Conservation (phyloP, 169 alveolate genomes). For the Plasmodium knowlesi region DNA sequence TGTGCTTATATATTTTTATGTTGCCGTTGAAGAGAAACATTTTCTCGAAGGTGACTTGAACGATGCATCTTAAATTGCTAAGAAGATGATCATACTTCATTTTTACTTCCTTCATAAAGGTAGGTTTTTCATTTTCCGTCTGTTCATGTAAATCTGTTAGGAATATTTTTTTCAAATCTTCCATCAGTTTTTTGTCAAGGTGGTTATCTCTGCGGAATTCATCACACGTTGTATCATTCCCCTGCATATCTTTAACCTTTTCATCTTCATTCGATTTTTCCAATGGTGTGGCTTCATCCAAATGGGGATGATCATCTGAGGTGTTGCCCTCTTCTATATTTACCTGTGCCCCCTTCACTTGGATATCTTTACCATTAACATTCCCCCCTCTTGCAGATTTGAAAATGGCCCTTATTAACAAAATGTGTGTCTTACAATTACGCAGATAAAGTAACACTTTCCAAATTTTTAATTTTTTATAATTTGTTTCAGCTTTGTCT, state of each 20-base stretch:
- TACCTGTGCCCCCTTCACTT: not conserved
- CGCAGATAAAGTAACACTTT: slow-evolving; percentile 48
- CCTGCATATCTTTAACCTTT: not conserved
- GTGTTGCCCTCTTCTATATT: not conserved
- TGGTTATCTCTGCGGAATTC: not conserved
- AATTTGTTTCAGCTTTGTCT: slow-evolving; percentile 45
- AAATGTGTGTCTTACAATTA: slow-evolving; percentile 67
- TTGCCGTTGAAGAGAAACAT: slow-evolving; percentile 38
- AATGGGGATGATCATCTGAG: not conserved
- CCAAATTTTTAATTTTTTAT: slow-evolving; percentile 45
- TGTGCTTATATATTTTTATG: slow-evolving; percentile 50
- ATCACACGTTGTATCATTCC: not conserved
- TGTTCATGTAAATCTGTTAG: not conserved
- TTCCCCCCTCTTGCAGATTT: slow-evolving; percentile 14
- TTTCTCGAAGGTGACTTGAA: slow-evolving; percentile 30
- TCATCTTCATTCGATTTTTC: not conserved
- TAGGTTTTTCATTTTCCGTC: not conserved
- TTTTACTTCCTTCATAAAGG: slow-evolving; percentile 43
- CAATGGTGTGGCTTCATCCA: not conserved
- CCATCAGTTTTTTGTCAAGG: slow-evolving; percentile 8
- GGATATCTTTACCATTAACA: not conserved
- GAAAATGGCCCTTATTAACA: slow-evolving; percentile 36
- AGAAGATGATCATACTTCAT: slow-evolving; percentile 31
- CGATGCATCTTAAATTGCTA: slow-evolving; percentile 29
- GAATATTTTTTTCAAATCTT: slow-evolving; percentile 37